Evolutionary conservation across 2,329 filamentous ascomycete genomes (phyloP).

Genomic region (Fusarium torreyae): DNA sequence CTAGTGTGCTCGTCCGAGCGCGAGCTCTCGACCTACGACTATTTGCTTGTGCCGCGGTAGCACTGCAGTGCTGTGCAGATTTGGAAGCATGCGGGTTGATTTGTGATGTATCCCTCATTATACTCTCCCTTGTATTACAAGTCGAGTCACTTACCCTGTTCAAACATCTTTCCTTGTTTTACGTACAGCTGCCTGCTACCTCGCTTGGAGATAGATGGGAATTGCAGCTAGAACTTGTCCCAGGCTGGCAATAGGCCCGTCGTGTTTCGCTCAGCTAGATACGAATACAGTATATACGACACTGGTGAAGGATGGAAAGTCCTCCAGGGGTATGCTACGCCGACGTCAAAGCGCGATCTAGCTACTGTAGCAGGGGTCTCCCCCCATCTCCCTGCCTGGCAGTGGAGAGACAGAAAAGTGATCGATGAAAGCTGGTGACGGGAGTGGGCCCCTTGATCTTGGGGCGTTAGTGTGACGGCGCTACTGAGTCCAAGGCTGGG

Average conservation of each 20-base stretch:
- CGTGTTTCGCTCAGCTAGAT: not conserved
- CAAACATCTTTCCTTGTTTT: too few relatives aligned
- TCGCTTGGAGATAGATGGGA: not conserved
- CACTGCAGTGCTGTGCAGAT: not conserved
- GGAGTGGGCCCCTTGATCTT: constrained; percentile 35
- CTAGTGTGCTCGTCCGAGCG: not conserved
- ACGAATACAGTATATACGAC: not conserved
- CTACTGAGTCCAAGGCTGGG: constrained; percentile 27
- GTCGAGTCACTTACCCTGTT: too few relatives aligned
- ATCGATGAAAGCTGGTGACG: constrained; percentile 20
- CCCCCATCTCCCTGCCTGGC: constrained; percentile 6
- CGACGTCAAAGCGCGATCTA: constrained; percentile 39
- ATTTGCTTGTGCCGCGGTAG: not conserved
- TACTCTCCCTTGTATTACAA: not conserved
- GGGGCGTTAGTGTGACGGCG: constrained; percentile 25
- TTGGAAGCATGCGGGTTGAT: not conserved
- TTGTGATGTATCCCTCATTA: not conserved
- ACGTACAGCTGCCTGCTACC: too few relatives aligned
- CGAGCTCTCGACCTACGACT: not conserved
- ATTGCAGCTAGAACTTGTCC: constrained; percentile 1
- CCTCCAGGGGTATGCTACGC: constrained; percentile 28
- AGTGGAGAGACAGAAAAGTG: not conserved
- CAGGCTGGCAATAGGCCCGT: constrained; percentile 14
- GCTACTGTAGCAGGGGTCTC: constrained; percentile 30
- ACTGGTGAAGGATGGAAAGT: constrained; percentile 6